A percentile compares a stretch with the other conserved stretches of the same genome.
Conservation (phyloP, 176 grass and related monocot genomes). For the Oryza glumipatula region DNA sequence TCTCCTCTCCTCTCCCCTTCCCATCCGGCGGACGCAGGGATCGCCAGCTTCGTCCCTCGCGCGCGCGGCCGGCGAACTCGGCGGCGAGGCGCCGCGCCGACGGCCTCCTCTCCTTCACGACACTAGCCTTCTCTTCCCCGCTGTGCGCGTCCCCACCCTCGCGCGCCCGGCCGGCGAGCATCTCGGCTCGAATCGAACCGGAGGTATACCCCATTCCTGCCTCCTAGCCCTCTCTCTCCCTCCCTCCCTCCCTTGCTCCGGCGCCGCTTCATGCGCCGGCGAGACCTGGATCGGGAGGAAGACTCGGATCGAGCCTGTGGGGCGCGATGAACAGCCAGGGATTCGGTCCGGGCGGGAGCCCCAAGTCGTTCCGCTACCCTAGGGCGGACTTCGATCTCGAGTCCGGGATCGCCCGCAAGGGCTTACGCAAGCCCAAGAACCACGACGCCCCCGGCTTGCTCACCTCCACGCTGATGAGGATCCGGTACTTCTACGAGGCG, state of each 20-base stretch:
- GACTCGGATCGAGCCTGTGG: neutral
- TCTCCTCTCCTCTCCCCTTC: no score
- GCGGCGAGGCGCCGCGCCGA: no score
- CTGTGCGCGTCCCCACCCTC: no score
- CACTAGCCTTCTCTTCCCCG: no score
- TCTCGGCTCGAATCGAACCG: neutral
- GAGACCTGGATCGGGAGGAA: neutral
- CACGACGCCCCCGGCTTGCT: constrained; percentile 49
- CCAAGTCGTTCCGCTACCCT: constrained; percentile 80
- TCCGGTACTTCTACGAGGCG: constrained; percentile 64
- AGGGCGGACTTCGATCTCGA: constrained; percentile 79
- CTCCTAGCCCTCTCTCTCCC: no score
- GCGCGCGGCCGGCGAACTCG: no score
- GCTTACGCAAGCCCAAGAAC: constrained; percentile 52
- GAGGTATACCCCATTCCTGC: neutral
- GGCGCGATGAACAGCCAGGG: constrained; percentile 71
- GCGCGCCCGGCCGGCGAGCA: no score
- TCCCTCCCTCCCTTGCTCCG: no score
- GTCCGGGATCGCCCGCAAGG: constrained; percentile 60
- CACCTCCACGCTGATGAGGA: constrained; percentile 38
- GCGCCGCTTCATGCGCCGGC: neutral
- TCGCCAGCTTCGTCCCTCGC: no score
- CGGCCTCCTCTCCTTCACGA: no score
- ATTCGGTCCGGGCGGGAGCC: constrained; percentile 72
- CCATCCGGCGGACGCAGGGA: no score